Evolutionary conservation across 1,139 yeast genomes (phyloP).

Genomic region (Arxiozyma slooffiae): DNA sequence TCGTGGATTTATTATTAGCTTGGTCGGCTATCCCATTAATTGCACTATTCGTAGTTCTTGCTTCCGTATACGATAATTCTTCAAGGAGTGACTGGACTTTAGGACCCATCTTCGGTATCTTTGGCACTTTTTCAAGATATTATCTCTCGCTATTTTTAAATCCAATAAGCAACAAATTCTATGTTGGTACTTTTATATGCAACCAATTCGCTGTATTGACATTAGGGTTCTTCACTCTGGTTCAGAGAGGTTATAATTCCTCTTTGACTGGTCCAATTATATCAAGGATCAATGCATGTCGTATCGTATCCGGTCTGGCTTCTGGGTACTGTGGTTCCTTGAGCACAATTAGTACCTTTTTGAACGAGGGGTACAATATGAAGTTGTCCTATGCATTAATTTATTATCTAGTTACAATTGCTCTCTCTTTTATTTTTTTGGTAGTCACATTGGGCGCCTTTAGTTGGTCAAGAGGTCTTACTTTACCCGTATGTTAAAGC

Average conservation of each 20-base stretch:
- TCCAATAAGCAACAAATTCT: conserved; percentile 37
- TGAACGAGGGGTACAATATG: conserved; percentile 47
- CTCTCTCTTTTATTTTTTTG: conserved; percentile 34
- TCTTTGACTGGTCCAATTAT: conserved; percentile 28
- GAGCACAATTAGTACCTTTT: conserved; percentile 70
- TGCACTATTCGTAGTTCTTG: conserved; percentile 21
- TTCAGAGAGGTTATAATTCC: conserved; percentile 37
- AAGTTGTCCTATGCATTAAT: conserved; percentile 12
- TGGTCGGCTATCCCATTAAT: conserved; percentile 20
- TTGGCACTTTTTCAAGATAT: conserved; percentile 39
- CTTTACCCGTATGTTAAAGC: conserved; percentile 12
- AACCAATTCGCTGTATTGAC: conserved; percentile 52
- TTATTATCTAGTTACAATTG: conserved; percentile 24
- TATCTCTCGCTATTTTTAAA: conserved; percentile 45
- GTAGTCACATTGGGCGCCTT: conserved; percentile 47
- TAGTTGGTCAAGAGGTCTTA: conserved; percentile 28
- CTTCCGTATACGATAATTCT: conserved; percentile 22
- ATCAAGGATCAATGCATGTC: conserved; percentile 35
- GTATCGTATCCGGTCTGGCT: conserved; percentile 47
- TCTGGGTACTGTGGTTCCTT: conserved; percentile 72
- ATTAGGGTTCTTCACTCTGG: conserved; percentile 45
- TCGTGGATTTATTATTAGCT: conserved; percentile 7
- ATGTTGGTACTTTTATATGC: conserved; percentile 66
- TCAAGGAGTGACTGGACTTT: conserved; percentile 27
- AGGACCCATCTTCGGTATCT: conserved; percentile 24